phyloP scores from a whole-genome alignment of 2,329 filamentous ascomycete species.

The Cytospora paraplurivora region DNA sequence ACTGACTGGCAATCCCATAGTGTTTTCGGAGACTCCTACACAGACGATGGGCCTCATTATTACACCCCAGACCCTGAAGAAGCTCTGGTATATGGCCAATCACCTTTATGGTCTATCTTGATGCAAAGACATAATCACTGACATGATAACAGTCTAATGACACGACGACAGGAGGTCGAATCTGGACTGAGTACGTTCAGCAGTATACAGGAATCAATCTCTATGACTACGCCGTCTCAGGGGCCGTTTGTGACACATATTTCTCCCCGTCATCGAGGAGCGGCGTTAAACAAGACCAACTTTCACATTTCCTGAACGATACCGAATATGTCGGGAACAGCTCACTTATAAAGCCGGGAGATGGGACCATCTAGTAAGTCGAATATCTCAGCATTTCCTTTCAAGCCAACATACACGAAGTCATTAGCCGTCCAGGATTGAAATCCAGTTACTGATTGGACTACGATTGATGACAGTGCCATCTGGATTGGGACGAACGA shows the following conservation, averaged over 20 bases:
- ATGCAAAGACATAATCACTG: background rate
- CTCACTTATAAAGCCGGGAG: constrained; percentile 13
- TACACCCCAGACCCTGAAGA: constrained; percentile 23
- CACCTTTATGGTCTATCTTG: background rate
- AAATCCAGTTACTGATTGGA: background rate
- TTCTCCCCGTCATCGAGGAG: constrained; percentile 25
- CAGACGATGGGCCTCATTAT: constrained; percentile 24
- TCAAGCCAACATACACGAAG: background rate
- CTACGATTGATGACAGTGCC: constrained; percentile 31
- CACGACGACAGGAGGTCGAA: constrained; percentile 24
- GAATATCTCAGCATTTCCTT: background rate
- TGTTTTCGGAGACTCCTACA: constrained; percentile 26
- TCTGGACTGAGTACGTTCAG: constrained; percentile 30
- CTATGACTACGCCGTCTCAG: constrained; percentile 32
- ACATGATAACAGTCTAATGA: constrained; percentile 11
- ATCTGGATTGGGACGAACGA: constrained; percentile 68
- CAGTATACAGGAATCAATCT: constrained; percentile 29
- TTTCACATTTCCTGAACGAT: constrained; percentile 29
- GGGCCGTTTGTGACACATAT: constrained; percentile 31
- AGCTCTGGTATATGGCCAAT: constrained; percentile 6
- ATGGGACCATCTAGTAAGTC: constrained; percentile 27
- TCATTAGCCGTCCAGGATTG: too few relatives aligned
- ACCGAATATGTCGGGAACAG: constrained; percentile 17
- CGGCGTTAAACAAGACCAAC: constrained; percentile 26
- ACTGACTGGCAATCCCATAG: constrained; percentile 1